Conservation (phyloP, 306 rosid genomes). For the Cicer arietinum region DNA sequence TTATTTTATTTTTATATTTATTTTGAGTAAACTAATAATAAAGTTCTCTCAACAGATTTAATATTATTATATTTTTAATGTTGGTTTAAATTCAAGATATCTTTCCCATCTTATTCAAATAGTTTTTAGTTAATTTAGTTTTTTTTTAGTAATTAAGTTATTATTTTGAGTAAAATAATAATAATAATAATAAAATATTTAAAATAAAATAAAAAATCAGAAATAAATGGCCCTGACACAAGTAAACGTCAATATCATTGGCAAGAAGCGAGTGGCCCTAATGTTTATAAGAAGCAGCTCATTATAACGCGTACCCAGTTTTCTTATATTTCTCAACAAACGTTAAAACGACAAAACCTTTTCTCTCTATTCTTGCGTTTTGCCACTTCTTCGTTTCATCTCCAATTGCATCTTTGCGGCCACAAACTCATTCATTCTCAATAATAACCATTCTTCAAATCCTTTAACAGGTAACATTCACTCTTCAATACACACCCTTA, state of each 20-base stretch:
- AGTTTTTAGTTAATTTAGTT: too few relatives aligned
- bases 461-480: conserved; percentile 19
- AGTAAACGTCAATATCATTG: background rate
- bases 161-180: too few relatives aligned
- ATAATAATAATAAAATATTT: too few relatives aligned
- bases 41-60: too few relatives aligned
- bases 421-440: background rate
- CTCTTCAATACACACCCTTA: too few relatives aligned
- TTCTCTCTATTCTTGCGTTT: background rate
- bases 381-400: background rate
- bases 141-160: too few relatives aligned
- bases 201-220: background rate
- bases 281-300: conserved; percentile 33
- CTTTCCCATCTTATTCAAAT: too few relatives aligned
- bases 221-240: background rate
- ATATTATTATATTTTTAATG: too few relatives aligned
- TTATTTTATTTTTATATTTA: too few relatives aligned
- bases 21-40: too few relatives aligned
- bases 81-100: too few relatives aligned
- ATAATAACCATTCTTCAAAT: background rate
- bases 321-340: conserved; percentile 9
- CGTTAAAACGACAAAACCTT: background rate
- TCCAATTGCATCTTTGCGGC: background rate
- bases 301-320: background rate
- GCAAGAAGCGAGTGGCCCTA: background rate